Evolutionary conservation across 2,329 filamentous ascomycete species (phyloP).

Genomic region (Fusarium longipes): DNA sequence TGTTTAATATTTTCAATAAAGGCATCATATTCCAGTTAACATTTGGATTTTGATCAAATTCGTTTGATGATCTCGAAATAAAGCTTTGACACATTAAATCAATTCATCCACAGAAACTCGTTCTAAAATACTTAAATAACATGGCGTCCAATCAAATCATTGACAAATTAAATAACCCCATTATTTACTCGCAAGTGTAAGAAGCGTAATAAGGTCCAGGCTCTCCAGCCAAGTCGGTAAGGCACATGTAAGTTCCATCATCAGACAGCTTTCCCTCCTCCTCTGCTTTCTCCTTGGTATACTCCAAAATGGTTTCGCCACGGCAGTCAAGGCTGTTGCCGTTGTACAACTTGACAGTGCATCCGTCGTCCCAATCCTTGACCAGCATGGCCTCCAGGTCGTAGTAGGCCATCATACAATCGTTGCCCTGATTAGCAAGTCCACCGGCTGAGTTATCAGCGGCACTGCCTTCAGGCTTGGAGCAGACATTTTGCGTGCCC

Average conservation of each 20-base stretch:
- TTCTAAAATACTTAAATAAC: too few species aligned
- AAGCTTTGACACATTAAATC: too few species aligned
- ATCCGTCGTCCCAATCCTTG: slow-evolving; percentile 24
- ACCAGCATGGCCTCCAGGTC: slow-evolving; percentile 20
- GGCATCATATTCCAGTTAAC: too few species aligned
- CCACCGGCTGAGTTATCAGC: slow-evolving; percentile 15
- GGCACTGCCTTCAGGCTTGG: slow-evolving; percentile 5
- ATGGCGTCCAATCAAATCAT: too few species aligned
- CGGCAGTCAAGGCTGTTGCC: background rate
- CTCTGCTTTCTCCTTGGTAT: slow-evolving; percentile 4
- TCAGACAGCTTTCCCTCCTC: slow-evolving; percentile 7
- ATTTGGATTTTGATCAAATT: too few species aligned
- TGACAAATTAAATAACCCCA: background rate
- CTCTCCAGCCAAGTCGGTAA: slow-evolving; percentile 6
- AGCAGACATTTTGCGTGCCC: slow-evolving; percentile 23
- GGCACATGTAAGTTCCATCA: slow-evolving; percentile 17
- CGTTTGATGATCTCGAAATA: too few species aligned
- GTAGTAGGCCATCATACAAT: slow-evolving; percentile 22
- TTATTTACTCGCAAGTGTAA: slow-evolving; percentile 3
- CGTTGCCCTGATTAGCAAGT: background rate
- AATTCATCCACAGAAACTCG: too few species aligned
- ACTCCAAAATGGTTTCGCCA: background rate
- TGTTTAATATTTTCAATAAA: too few species aligned
- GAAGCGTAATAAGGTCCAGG: slow-evolving; percentile 18
- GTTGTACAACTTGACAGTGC: slow-evolving; percentile 21